Evolutionary conservation across 768 basidiomycete species (phyloP).

Genomic region (Paxillus ammoniavirescens): DNA sequence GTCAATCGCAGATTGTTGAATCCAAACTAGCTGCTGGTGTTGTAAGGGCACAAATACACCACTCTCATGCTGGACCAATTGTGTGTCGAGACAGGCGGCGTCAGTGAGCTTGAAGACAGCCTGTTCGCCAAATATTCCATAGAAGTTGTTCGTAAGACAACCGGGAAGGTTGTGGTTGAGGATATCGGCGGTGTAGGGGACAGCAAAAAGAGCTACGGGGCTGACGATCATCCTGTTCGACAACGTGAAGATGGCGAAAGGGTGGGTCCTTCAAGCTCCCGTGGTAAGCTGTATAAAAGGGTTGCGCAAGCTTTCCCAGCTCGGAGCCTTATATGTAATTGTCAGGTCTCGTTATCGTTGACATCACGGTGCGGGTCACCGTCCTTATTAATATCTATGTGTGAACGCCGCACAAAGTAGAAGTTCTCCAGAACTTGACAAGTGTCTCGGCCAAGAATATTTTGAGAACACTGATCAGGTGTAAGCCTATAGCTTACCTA

Average conservation of each 20-base stretch:
- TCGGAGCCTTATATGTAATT: no score
- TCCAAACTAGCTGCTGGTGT: constrained; percentile 54
- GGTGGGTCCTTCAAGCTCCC: not conserved
- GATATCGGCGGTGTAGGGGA: constrained; percentile 19
- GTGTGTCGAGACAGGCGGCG: constrained; percentile 39
- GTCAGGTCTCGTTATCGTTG: no score
- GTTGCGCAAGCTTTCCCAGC: no score
- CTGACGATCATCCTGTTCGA: constrained; percentile 7
- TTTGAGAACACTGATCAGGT: no score
- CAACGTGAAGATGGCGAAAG: not conserved
- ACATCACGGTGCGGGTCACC: no score
- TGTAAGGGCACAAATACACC: constrained; percentile 20
- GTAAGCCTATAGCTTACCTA: no score
- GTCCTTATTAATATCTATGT: no score
- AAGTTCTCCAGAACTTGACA: no score
- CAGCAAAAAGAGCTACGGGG: constrained; percentile 15
- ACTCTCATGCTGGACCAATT: constrained; percentile 4
- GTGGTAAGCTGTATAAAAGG: no score
- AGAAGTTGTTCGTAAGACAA: constrained; percentile 52
- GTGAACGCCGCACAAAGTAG: no score
- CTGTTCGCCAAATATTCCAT: constrained; percentile 55
- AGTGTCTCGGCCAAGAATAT: no score
- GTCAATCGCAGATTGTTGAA: constrained; percentile 56
- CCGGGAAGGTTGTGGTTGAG: constrained; percentile 15
- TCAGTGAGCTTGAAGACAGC: constrained; percentile 47